These are phyloP conservation scores for Haberlea rhodopensis DNA, from an alignment of 257 asterid genomes.

Conservation along the genomic window DNA sequence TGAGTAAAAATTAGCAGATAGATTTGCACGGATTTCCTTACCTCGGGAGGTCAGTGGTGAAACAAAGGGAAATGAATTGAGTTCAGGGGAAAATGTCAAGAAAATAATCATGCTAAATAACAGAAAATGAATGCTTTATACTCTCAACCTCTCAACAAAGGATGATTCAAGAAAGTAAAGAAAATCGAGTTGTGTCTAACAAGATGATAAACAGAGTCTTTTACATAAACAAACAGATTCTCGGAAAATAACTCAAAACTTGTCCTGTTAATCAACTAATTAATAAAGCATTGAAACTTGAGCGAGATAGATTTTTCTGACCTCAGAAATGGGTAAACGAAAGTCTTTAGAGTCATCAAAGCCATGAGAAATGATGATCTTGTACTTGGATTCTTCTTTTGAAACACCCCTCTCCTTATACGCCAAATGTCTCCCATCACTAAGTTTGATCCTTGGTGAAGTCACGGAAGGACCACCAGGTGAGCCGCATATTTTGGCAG, in stretches of 20 bases:
- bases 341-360: constrained; percentile 64
- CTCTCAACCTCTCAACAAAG: background rate
- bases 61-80: background rate
- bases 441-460: constrained; percentile 62
- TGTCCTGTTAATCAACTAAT: background rate
- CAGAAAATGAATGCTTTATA: background rate
- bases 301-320: constrained; percentile 29
- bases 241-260: background rate
- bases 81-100: background rate
- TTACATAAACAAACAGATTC: background rate
- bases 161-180: background rate
- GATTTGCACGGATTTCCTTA: background rate
- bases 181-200: background rate
- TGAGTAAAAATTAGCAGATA: background rate
- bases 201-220: background rate
- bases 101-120: background rate
- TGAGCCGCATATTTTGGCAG: constrained; percentile 70
- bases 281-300: background rate
- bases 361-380: constrained; percentile 63
- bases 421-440: constrained; percentile 74
- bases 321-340: constrained; percentile 50
- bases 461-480: constrained; percentile 75
- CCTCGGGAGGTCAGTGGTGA: background rate
- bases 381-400: constrained; percentile 61
- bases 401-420: constrained; percentile 65